phyloP scores from a whole-genome alignment of 371 early-diverging fungal genomes.

The Mortierella sp. region DNA sequence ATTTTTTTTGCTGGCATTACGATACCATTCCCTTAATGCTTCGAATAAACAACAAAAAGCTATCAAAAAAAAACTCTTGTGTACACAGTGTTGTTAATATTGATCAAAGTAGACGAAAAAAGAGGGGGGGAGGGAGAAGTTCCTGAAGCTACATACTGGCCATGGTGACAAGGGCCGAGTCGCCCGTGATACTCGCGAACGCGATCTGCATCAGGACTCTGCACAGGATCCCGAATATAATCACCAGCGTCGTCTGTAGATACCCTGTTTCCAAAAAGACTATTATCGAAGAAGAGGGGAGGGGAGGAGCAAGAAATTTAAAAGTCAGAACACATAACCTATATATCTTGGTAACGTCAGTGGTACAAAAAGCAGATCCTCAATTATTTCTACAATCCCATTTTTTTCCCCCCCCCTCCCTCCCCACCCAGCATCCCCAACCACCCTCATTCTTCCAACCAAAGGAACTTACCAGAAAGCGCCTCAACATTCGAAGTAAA shows the following conservation, averaged over 20 bases:
- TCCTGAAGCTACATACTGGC: slow-evolving; percentile 49
- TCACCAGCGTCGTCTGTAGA: slow-evolving; percentile 61
- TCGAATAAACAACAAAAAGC: neutral
- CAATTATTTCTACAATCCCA: no score
- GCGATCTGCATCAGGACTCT: slow-evolving; percentile 65
- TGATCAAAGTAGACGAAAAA: neutral
- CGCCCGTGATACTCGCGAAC: slow-evolving; percentile 64
- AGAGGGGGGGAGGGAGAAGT: neutral
- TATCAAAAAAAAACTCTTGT: neutral
- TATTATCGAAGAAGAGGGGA: slow-evolving; percentile 18
- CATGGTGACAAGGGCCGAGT: slow-evolving; percentile 48
- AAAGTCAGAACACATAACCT: no score
- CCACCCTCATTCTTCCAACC: no score
- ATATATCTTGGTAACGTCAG: no score
- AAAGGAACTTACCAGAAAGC: slow-evolving; percentile 71
- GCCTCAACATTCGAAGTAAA: slow-evolving; percentile 91
- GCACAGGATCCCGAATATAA: slow-evolving; percentile 64
- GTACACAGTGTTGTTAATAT: no score
- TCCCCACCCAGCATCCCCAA: no score
- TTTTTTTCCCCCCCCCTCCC: neutral
- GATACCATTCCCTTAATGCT: neutral
- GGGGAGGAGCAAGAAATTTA: no score
- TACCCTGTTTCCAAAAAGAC: slow-evolving; percentile 70
- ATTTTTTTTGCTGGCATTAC: neutral
- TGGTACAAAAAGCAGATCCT: no score